Conservation (phyloP, 805 yeast genomes). For the Candida nemodendra region DNA sequence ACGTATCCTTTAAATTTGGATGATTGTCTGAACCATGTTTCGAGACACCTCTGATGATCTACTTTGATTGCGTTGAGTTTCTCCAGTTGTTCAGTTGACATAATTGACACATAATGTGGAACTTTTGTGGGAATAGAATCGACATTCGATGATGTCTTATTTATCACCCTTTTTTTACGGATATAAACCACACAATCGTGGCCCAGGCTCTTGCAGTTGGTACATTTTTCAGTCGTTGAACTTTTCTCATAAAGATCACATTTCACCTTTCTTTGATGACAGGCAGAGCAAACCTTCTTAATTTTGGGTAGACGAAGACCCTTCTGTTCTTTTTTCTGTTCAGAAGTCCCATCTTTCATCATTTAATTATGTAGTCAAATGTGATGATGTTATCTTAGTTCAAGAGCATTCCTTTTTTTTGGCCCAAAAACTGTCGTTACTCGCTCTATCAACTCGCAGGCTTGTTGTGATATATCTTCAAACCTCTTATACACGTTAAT, state of each 20-base stretch:
- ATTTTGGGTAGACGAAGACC: slow-evolving; percentile 64
- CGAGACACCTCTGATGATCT: slow-evolving; percentile 12
- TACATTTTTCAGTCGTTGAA: slow-evolving; percentile 45
- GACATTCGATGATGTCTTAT: slow-evolving; percentile 13
- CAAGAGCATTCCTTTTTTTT: too few relatives aligned
- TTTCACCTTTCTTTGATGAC: slow-evolving; percentile 68
- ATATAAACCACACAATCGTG: slow-evolving; percentile 68
- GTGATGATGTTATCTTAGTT: too few relatives aligned
- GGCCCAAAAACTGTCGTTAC: too few relatives aligned
- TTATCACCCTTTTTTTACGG: slow-evolving; percentile 43
- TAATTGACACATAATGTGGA: slow-evolving; percentile 18
- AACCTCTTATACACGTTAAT: too few relatives aligned
- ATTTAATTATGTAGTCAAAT: too few relatives aligned
- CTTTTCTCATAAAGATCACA: slow-evolving; percentile 54
- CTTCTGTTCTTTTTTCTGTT: too few relatives aligned
- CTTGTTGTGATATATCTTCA: too few relatives aligned
- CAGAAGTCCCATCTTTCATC: too few relatives aligned
- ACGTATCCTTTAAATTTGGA: slow-evolving; percentile 25
- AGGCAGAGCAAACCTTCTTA: slow-evolving; percentile 64
- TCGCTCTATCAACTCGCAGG: too few relatives aligned
- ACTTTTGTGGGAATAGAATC: slow-evolving; percentile 13
- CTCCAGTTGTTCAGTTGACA: slow-evolving; percentile 1
- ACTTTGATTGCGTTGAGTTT: slow-evolving; percentile 13
- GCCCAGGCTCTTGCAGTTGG: slow-evolving; percentile 66
- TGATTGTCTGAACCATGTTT: slow-evolving; percentile 5